phyloP scores from a whole-genome alignment of 176 grass and related monocot genomes.

The Aegilops tauschii region DNA sequence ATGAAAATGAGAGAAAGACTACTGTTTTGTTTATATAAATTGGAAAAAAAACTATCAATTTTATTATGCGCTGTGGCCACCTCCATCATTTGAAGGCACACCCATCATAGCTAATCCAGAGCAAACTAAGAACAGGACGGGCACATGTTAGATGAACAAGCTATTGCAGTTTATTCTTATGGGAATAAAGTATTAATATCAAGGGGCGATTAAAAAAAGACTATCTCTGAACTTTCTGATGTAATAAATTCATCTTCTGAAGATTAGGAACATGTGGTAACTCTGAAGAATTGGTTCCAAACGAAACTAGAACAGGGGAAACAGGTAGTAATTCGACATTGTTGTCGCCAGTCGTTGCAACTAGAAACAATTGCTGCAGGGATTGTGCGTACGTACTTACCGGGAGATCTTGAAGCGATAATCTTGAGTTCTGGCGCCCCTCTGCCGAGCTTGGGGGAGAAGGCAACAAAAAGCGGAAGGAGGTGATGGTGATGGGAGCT shows the following conservation, averaged over 20 bases:
- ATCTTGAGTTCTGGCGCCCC: slow-evolving; percentile 10
- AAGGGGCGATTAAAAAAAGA: neutral
- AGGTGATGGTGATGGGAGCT: slow-evolving; percentile 35
- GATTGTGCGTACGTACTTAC: neutral
- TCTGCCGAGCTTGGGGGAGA: slow-evolving; percentile 35
- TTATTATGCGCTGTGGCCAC: neutral
- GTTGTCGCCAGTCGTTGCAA: neutral
- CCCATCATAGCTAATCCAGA: neutral
- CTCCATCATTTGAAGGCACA: neutral
- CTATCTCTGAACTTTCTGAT: neutral
- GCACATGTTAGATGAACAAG: neutral
- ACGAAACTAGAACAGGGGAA: neutral
- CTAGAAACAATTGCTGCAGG: neutral
- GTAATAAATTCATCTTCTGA: neutral
- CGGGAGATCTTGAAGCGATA: slow-evolving; percentile 34
- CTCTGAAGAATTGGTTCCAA: neutral
- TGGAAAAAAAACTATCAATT: neutral
- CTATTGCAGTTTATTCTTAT: neutral
- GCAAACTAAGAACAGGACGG: neutral
- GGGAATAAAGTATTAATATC: neutral
- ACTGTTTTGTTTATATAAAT: neutral
- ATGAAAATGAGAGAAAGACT: neutral
- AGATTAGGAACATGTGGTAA: neutral
- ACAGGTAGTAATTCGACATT: neutral
- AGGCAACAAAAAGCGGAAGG: slow-evolving; percentile 17